Conservation (phyloP, 2,329 filamentous ascomycete species). For the Claviceps arundinis region DNA sequence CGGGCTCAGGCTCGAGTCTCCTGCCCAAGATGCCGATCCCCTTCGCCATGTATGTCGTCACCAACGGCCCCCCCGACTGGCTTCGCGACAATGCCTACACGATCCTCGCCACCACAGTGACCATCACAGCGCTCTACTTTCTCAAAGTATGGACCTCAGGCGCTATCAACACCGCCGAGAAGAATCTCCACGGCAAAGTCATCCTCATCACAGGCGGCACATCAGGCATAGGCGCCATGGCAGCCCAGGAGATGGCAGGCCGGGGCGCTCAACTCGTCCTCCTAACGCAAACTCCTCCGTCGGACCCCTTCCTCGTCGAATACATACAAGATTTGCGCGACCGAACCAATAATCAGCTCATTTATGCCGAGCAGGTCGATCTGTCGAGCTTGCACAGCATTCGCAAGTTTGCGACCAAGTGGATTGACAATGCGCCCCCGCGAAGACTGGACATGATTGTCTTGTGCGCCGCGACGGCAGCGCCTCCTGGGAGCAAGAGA, state of each 20-base stretch:
- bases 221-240: slow-evolving; percentile 74
- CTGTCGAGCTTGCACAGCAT: slow-evolving; percentile 80
- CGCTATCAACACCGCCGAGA: slow-evolving; percentile 58
- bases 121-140: slow-evolving; percentile 26
- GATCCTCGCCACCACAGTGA: slow-evolving; percentile 25
- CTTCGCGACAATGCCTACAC: slow-evolving; percentile 30
- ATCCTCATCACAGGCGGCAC: slow-evolving; percentile 91
- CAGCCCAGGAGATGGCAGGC: slow-evolving; percentile 59
- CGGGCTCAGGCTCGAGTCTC: not conserved
- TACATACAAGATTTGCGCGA: slow-evolving; percentile 80
- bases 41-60: slow-evolving; percentile 31
- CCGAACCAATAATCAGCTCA: slow-evolving; percentile 66
- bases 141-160: slow-evolving; percentile 70
- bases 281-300: slow-evolving; percentile 67
- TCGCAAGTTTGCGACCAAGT: slow-evolving; percentile 86
- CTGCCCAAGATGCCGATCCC: slow-evolving; percentile 35
- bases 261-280: slow-evolving; percentile 86
- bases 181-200: slow-evolving; percentile 85
- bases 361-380: slow-evolving; percentile 93
- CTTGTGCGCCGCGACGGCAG: slow-evolving; percentile 69
- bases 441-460: slow-evolving; percentile 83
- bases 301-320: slow-evolving; percentile 81
- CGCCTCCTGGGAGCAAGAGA: slow-evolving; percentile 49
- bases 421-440: slow-evolving; percentile 91
- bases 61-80: slow-evolving; percentile 37